Evolutionary conservation across 1,284 basidiomycete species (phyloP).

Genomic region (Tremellales sp.): DNA sequence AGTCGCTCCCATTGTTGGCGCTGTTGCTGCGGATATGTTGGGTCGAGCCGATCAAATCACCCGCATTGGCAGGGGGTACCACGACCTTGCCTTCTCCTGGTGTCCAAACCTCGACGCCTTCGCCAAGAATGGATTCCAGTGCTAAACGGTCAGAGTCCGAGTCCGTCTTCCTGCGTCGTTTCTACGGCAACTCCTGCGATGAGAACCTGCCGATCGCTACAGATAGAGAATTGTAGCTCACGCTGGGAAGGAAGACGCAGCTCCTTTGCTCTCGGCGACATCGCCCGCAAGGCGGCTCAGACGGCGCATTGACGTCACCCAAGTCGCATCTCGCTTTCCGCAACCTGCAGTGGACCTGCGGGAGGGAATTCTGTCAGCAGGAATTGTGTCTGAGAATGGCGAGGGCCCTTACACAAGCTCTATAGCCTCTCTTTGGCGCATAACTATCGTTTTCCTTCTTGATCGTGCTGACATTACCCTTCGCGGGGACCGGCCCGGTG

Average conservation of each 20-base stretch:
- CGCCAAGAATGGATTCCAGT: no score
- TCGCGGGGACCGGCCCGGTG: not conserved
- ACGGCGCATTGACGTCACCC: constrained; percentile 50
- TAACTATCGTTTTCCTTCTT: constrained; percentile 23
- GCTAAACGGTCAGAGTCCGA: no score
- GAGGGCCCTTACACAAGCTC: constrained; percentile 38
- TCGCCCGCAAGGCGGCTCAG: constrained; percentile 49
- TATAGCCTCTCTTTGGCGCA: constrained; percentile 40
- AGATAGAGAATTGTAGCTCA: no score
- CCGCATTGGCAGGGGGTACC: no score
- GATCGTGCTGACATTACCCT: not conserved
- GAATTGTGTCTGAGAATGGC: not conserved
- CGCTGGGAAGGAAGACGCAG: constrained; percentile 49
- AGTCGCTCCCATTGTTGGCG: no score
- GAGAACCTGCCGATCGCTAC: no score
- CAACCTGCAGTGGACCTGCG: constrained; percentile 44
- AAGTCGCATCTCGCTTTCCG: constrained; percentile 52
- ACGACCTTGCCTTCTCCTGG: no score
- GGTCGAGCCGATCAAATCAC: no score
- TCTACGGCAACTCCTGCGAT: constrained; percentile 21
- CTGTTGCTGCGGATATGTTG: no score
- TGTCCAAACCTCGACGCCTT: no score
- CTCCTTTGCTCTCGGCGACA: constrained; percentile 50
- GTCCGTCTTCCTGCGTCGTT: constrained; percentile 38
- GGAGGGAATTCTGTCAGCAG: not conserved